Conservation (phyloP, 768 basidiomycete genomes). For the Suillus ampliporus region DNA sequence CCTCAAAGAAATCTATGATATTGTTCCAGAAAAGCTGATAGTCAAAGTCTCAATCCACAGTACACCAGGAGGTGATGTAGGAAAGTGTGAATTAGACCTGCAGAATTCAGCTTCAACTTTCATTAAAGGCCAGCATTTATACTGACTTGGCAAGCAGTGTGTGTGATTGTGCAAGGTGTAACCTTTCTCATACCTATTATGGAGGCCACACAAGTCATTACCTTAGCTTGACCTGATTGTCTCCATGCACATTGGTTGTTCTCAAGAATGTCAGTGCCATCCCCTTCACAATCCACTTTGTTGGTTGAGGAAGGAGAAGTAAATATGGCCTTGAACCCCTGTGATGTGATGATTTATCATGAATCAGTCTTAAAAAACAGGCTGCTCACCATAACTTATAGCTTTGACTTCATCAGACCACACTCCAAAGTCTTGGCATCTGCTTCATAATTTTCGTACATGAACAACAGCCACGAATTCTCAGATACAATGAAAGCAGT, state of each 20-base stretch:
- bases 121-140: not conserved
- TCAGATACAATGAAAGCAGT: no score
- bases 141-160: constrained; percentile 29
- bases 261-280: not conserved
- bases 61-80: constrained; percentile 11
- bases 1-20: constrained; percentile 23
- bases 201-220: not conserved
- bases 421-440: not conserved
- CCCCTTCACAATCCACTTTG: not conserved
- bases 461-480: no score
- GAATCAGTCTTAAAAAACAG: not conserved
- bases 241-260: constrained; percentile 1
- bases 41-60: constrained; percentile 15
- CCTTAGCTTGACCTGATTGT: not conserved
- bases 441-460: not conserved
- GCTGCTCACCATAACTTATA: not conserved
- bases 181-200: constrained; percentile 17
- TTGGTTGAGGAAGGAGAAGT: constrained; percentile 22
- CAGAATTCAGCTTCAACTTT: not conserved
- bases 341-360: not conserved
- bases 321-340: constrained; percentile 24
- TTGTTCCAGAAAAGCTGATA: constrained; percentile 19
- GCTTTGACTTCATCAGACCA: not conserved
- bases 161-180: constrained; percentile 27
- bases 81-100: constrained; percentile 24